Base-by-base conservation (phyloP, 2,329 filamentous ascomycete species). In the Colletotrichum sp. region DNA sequence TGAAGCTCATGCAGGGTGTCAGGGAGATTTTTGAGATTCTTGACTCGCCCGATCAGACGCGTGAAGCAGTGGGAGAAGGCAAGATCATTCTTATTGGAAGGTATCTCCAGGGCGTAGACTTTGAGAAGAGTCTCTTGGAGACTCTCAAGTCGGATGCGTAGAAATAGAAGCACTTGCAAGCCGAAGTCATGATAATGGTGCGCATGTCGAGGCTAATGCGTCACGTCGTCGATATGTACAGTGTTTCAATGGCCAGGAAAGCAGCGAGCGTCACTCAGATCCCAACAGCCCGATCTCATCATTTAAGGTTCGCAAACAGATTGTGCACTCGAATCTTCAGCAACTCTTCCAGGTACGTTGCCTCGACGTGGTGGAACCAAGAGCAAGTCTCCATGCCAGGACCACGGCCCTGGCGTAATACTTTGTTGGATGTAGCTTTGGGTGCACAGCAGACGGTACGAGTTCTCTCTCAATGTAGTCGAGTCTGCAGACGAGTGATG, bases 1-100 rank as follows among this genome's bases (percentile, higher is more conserved):
- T 92, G 59, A 95, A 95, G 82, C 92, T 99, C 78, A 89, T 99
- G 9, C 97, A 99, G 84, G 97, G 96, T 3, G 97, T 99, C 1
- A 89, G 96, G 69, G 96, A 98, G 80, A 91, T 99, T 18, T 99
- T 99, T 83, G 97, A 99, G 81, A 94, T 99, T 28, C 91, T 95
- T 28, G 95, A 98, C 79, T 87, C 86, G 9, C 85, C 86, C 6
- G 79, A 83, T 12, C 83, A 82, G 62, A 76, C 75, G 18, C 78
- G 79, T 12, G 79, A 80, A 12, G 81, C 82, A 3, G 80, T 77
- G 59, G 72, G 73, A 30, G 79, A 83, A 49, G 90, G 92, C 26
- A 94, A 94, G 82, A 85, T 94, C 65, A 90, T 94, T 12, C 80
- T 94, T 62, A 94, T 94, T 82, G 92, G 92, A 60, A 88, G 90